Percentiles rank a stretch among this genome's conserved stretches.
These are phyloP conservation scores for Fusarium stilboides DNA, from an alignment of 2,329 filamentous ascomycete genomes.

Conservation along the genomic window DNA sequence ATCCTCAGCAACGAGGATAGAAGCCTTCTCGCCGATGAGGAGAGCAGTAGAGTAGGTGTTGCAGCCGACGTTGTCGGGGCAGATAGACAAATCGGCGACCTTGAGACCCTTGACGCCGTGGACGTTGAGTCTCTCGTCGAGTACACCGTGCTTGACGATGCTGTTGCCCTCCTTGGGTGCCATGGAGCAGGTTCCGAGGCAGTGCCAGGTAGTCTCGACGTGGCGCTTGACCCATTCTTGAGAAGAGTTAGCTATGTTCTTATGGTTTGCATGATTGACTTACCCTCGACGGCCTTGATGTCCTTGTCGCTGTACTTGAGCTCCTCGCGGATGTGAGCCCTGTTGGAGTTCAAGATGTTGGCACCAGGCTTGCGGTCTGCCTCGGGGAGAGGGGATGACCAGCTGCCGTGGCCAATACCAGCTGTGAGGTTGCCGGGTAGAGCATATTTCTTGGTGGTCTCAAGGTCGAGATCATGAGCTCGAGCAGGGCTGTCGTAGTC, in stretches of 20 bases:
- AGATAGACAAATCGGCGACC: conserved; percentile 82
- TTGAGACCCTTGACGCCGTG: conserved; percentile 84
- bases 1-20: conserved; percentile 79
- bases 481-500: conserved; percentile 78
- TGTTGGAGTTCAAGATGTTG: conserved; percentile 74
- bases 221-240: conserved; percentile 76
- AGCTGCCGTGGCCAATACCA: conserved; percentile 81
- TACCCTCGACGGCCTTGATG: conserved; percentile 74
- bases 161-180: conserved; percentile 82
- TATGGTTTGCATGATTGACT: fast-evolving
- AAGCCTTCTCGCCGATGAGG: conserved; percentile 50
- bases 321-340: conserved; percentile 71
- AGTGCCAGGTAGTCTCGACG: conserved; percentile 75
- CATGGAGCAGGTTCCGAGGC: conserved; percentile 80
- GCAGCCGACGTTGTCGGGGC: conserved; percentile 83
- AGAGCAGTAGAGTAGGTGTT: conserved; percentile 67
- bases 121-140: conserved; percentile 84
- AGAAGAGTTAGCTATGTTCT: background rate
- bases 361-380: conserved; percentile 64
- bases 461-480: conserved; percentile 80
- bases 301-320: conserved; percentile 76
- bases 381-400: conserved; percentile 73
- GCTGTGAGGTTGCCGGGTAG: conserved; percentile 80
- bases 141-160: conserved; percentile 84
- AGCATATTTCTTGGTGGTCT: conserved; percentile 82